Base-by-base conservation (phyloP, 768 basidiomycete species). In the Mycena latifolia region DNA sequence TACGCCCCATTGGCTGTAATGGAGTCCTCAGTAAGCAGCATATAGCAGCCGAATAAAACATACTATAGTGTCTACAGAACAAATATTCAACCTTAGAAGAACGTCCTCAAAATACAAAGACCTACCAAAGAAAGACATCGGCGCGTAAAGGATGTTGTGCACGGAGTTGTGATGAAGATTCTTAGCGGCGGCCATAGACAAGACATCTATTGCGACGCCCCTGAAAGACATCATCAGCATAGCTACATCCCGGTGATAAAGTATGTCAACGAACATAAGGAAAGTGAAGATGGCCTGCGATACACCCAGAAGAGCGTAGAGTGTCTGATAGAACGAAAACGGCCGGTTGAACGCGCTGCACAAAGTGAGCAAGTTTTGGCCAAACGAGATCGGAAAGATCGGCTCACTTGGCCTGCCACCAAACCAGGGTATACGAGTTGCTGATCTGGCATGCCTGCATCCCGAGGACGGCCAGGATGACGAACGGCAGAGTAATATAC, bases 41-140 rank as follows among this genome's bases (percentile, higher is more conserved):
- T 15, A n/a, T 37, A 22, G 28, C 15, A 55, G 24, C 10, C 1
- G 25, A 37, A 18, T 1, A 51, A 20, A 2, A 56, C 69, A 3
- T 43, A 66, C 65, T 12, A 63, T 66, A 2, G 69, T 70, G 43
- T 70, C 69, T 69, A 29, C 25, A 8, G 18, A 43, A 37, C 5
- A 20, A 48, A 29, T 20, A 29, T 35, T 59, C 11, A 24, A 33
- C 25, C 35, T 39, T 24, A 46, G 53, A 56, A 25, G 20, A 43
- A 20, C 27, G 18, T 22, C 17, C 7, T 22, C 18, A 28, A 39
- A 14, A 0, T 5, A 24, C 1, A 11, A 17, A 52, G 39, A 58
- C 63, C 85, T 90, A 74, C 93, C 92, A 69, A 93, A 94, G 77
- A 92, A 92, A 2, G 86, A 83, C 88, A 91, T 92, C 0, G 91